Conservation (phyloP, 2,329 filamentous ascomycete species). For the Falciphora oryzae region DNA sequence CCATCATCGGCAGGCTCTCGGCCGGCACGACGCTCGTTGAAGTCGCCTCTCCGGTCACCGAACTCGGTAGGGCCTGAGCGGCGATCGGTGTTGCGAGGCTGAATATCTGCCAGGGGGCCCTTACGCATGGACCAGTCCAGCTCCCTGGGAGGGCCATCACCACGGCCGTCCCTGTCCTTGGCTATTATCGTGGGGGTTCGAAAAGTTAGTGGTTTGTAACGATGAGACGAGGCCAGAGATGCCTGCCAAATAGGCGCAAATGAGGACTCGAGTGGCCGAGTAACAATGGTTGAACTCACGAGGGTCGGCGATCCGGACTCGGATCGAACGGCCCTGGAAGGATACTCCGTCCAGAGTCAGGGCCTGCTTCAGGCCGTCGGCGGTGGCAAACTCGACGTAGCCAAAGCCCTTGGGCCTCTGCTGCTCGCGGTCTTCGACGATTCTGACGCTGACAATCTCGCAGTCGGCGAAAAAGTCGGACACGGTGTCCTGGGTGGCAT, state of each 20-base stretch:
- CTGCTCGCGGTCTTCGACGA: constrained; percentile 94
- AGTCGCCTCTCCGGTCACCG: constrained; percentile 52
- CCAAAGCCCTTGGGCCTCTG: constrained; percentile 96
- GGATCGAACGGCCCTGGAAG: constrained; percentile 84
- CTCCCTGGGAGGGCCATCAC: constrained; percentile 62
- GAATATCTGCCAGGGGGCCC: constrained; percentile 54
- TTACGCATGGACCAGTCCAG: constrained; percentile 89
- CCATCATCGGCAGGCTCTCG: constrained; percentile 67
- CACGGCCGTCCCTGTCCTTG: constrained; percentile 65
- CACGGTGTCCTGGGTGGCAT: constrained; percentile 78
- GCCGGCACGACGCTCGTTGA: constrained; percentile 61
- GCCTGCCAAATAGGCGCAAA: neutral
- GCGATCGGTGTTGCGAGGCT: constrained; percentile 37
- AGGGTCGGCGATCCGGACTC: constrained; percentile 93
- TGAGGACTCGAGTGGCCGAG: neutral
- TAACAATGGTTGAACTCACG: constrained; percentile 57
- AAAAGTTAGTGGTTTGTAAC: constrained; percentile 26
- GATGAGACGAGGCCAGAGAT: constrained; percentile 10
- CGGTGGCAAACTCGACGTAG: constrained; percentile 86
- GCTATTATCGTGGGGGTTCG: constrained; percentile 45
- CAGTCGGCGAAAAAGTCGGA: constrained; percentile 81
- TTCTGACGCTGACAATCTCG: constrained; percentile 82
- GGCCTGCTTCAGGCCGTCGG: constrained; percentile 89
- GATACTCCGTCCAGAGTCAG: constrained; percentile 73
- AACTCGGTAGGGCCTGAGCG: constrained; percentile 41